These are phyloP conservation scores for Graphilbum sp. DNA, from an alignment of 2,329 filamentous ascomycete genomes.

Conservation along the genomic window DNA sequence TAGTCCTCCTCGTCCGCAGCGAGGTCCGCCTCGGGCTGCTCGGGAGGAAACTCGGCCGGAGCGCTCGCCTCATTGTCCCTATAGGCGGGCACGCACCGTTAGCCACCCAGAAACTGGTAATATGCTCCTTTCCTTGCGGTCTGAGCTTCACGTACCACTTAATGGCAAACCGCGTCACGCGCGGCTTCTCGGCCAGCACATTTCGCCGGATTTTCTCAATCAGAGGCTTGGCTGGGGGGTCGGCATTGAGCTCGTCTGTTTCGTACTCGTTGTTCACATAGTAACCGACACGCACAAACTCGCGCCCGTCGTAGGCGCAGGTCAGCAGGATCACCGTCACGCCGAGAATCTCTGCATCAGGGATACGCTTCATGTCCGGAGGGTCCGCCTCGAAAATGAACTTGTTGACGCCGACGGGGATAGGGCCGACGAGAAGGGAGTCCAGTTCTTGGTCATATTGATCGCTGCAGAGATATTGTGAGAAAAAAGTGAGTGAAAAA, in stretches of 20 bases:
- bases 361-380: conserved; percentile 79
- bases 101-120: not conserved
- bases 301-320: conserved; percentile 88
- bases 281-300: conserved; percentile 96
- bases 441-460: conserved; percentile 98
- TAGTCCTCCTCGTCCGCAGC: conserved; percentile 77
- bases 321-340: conserved; percentile 95
- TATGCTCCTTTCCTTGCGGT: conserved; percentile 1
- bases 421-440: conserved; percentile 89
- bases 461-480: conserved; percentile 37
- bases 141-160: conserved; percentile 90
- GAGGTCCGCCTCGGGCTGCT: conserved; percentile 89
- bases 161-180: conserved; percentile 94
- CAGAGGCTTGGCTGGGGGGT: conserved; percentile 81
- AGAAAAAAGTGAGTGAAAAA: not conserved
- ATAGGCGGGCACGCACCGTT: not conserved
- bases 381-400: conserved; percentile 95
- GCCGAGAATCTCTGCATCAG: conserved; percentile 85
- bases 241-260: conserved; percentile 70
- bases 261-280: conserved; percentile 99
- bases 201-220: conserved; percentile 87
- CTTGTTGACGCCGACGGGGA: conserved; percentile 95
- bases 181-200: conserved; percentile 89
- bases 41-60: conserved; percentile 87
- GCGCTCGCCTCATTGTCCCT: conserved; percentile 98